Evolutionary conservation across 176 grass and related monocot genomes (phyloP).

Genomic region (Carex scoparia): DNA sequence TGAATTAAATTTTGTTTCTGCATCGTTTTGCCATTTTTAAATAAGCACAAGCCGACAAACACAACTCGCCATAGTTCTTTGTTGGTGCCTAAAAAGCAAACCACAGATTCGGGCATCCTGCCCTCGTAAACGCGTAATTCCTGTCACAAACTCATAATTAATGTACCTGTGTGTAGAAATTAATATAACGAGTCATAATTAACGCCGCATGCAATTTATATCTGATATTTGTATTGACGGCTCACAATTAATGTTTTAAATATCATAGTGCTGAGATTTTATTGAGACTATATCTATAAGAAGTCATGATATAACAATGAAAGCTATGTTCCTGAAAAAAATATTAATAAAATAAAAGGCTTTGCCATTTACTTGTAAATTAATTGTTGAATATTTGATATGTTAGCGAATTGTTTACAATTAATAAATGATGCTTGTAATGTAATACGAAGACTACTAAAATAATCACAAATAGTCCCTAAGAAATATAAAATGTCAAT

Average conservation of each 20-base stretch:
- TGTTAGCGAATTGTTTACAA: no score
- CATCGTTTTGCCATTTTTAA: conserved; percentile 1
- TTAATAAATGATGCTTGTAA: no score
- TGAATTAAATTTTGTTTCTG: conserved; percentile 1
- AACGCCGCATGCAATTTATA: not conserved
- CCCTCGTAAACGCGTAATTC: conserved; percentile 9
- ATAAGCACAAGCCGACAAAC: conserved; percentile 21
- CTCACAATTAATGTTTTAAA: not conserved
- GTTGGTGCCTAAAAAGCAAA: conserved; percentile 19
- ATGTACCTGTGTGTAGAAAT: not conserved
- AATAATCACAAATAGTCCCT: no score
- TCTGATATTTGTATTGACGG: not conserved
- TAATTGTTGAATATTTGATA: no score
- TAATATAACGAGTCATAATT: not conserved
- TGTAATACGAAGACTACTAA: no score
- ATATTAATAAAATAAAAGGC: not conserved
- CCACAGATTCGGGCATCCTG: conserved; percentile 2
- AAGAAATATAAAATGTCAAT: no score
- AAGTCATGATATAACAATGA: not conserved
- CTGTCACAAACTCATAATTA: conserved; percentile 14
- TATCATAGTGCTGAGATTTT: no score
- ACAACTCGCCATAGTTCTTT: conserved; percentile 11
- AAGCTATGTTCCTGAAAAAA: not conserved
- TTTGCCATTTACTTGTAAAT: no score
- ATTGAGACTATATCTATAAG: no score